These are phyloP conservation scores for Cystobasidium slooffiae DNA, from an alignment of 1,284 basidiomycete genomes.

Conservation along the genomic window DNA sequence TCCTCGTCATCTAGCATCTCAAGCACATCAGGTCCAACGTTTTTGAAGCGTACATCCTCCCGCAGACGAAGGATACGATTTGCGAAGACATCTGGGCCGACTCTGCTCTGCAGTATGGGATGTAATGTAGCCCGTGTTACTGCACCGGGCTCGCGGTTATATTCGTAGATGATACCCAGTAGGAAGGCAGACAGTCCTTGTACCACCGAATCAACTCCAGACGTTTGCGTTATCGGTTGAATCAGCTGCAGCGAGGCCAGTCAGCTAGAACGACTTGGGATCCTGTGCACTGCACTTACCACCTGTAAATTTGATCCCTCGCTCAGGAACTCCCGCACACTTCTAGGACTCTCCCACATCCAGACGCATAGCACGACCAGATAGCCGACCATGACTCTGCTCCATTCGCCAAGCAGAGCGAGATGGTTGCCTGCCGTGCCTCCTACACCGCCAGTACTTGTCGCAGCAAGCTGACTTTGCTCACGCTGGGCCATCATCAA, in stretches of 20 bases:
- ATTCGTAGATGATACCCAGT: constrained; percentile 91
- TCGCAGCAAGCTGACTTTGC: constrained; percentile 59
- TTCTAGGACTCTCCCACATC: constrained; percentile 93
- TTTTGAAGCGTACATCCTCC: constrained; percentile 89
- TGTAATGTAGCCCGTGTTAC: constrained; percentile 82
- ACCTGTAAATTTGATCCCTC: constrained; percentile 85
- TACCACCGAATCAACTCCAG: constrained; percentile 81
- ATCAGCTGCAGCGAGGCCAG: constrained; percentile 67
- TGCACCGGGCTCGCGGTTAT: constrained; percentile 87
- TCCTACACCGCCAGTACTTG: constrained; percentile 34
- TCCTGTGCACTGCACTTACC: constrained; percentile 63
- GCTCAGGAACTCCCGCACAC: constrained; percentile 85
- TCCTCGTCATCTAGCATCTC: constrained; percentile 56
- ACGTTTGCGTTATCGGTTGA: constrained; percentile 88
- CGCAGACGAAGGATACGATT: constrained; percentile 83
- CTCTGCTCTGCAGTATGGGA: constrained; percentile 78
- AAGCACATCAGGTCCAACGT: constrained; percentile 77
- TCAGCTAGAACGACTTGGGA: constrained; percentile 14
- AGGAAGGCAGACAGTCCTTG: constrained; percentile 91
- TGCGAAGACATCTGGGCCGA: constrained; percentile 83
- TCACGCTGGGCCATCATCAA: constrained; percentile 66
- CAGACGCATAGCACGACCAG: constrained; percentile 82
- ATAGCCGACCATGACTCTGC: constrained; percentile 83
- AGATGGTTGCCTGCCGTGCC: constrained; percentile 56
- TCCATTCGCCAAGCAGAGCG: constrained; percentile 77